Evolutionary conservation across 306 rosid species (phyloP), one percentile per base, ranked within the genome.

Genomic region (Quillaja saponaria): DNA sequence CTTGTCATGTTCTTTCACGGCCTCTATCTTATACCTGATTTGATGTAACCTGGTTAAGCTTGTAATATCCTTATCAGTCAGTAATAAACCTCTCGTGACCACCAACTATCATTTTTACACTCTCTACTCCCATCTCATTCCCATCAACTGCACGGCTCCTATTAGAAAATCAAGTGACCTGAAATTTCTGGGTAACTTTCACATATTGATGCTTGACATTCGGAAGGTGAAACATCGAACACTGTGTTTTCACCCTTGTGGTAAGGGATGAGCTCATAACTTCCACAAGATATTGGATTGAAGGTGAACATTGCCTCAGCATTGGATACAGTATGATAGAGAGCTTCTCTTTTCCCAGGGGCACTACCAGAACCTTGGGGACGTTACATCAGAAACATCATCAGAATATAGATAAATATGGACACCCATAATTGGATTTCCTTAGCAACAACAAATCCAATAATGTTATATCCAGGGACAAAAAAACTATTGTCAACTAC

Each of bases 31-130:
- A 78, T 89, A 92, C 60, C 74, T n/a, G 88, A 75, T 80, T 85
- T 60, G 99, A 84, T n/a, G 95, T 92, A 65, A 92, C 95, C 97
- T 89, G 99, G 72, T 92, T 97, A 66, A 92, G 99, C 80, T 87
- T 92, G 74, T 92, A 92, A 78, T 85, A 89, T 52, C 99, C 99
- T 79, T 87, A 81, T n/a, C 67, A 83, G 72, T 87, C 97, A n/a
- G 99, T 92, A 76, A 83, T 74, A 28, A 83, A 82, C 78, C 97
- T 86, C 76, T 85, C 91, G 80, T 85, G 84, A 58, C 97, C 97
- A 80, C 89, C 99, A 71, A 92, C 91, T 48, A 80, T 80, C 75
- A 92, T 80, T 79, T 81, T 81, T 61, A 87, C 99, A 58, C 97
- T 91, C 68, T 85, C 95, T 58, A 92, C 90, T 56, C 99, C 99